Conservation (phyloP, 106 monocot species). For the Dioscorea alata region DNA sequence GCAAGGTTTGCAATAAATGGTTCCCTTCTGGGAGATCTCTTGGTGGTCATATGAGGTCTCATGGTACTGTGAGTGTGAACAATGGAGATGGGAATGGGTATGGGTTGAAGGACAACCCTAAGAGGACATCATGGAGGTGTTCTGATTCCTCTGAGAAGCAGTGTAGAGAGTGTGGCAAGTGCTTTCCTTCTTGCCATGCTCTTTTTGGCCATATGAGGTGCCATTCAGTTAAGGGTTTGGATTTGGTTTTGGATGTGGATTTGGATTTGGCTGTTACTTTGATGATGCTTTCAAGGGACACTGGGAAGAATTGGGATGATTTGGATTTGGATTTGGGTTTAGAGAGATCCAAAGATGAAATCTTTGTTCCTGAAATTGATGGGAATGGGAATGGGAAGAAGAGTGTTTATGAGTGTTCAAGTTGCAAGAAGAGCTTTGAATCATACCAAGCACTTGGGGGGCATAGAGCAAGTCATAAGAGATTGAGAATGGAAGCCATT, state of each 20-base stretch:
- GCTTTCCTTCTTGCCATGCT: conserved; percentile 28
- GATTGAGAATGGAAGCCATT: not conserved
- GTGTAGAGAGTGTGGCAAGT: conserved; percentile 27
- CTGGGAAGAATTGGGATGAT: not conserved
- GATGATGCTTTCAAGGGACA: conserved; percentile 57
- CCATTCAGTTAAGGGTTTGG: conserved; percentile 16
- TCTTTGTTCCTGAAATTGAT: not conserved
- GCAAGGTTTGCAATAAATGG: conserved; percentile 33
- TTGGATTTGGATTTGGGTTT: not conserved
- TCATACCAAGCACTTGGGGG: conserved; percentile 43
- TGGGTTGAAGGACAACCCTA: conserved; percentile 47
- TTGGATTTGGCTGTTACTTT: conserved; percentile 44
- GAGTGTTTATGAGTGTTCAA: conserved; percentile 17
- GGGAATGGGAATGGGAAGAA: not conserved
- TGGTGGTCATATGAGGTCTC: conserved; percentile 59
- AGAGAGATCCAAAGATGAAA: conserved; percentile 5
- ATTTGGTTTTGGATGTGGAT: conserved; percentile 20
- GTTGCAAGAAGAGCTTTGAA: conserved; percentile 25
- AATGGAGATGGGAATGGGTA: conserved; percentile 5
- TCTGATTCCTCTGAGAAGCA: not conserved
- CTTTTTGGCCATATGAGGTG: conserved; percentile 52
- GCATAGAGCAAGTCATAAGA: conserved; percentile 30
- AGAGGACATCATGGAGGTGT: conserved; percentile 29
- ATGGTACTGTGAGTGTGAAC: not conserved
- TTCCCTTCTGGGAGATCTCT: conserved; percentile 41